phyloP scores from a whole-genome alignment of 1,139 yeast species.

The Saccharomyces pastorianus region DNA sequence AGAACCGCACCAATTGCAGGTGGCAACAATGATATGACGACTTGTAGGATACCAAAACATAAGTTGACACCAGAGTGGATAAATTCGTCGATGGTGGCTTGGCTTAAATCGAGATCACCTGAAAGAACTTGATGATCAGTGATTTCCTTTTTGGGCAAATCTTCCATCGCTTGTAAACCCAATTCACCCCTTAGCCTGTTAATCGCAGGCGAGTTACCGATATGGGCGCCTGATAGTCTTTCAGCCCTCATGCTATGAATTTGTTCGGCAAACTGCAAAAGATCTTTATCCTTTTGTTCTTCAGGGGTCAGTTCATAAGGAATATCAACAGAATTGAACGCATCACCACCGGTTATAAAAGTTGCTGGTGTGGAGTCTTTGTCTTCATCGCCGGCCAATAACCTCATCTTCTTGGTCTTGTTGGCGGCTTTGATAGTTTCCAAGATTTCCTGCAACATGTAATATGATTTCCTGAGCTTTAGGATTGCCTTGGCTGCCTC shows the following conservation, averaged over 20 bases:
- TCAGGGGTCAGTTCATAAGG: slow-evolving; percentile 37
- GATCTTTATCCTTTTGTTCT: slow-evolving; percentile 41
- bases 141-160: slow-evolving; percentile 10
- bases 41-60: slow-evolving; percentile 86
- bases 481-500: slow-evolving; percentile 85
- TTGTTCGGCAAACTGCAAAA: slow-evolving; percentile 48
- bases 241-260: slow-evolving; percentile 55
- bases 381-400: not conserved
- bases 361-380: slow-evolving; percentile 21
- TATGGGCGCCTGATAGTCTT: slow-evolving; percentile 56
- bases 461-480: slow-evolving; percentile 81
- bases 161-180: slow-evolving; percentile 31
- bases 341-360: slow-evolving; percentile 19
- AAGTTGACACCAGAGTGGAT: slow-evolving; percentile 86
- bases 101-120: slow-evolving; percentile 25
- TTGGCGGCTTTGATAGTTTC: slow-evolving; percentile 35
- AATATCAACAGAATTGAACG: slow-evolving; percentile 35
- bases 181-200: slow-evolving; percentile 37
- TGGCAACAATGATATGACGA: slow-evolving; percentile 82
- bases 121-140: slow-evolving; percentile 16
- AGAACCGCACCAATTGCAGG: slow-evolving; percentile 84
- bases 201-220: slow-evolving; percentile 42
- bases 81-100: slow-evolving; percentile 75
- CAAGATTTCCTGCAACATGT: slow-evolving; percentile 70
- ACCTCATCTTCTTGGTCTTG: slow-evolving; percentile 6